Evolutionary conservation across 2,329 filamentous ascomycete genomes (phyloP).

Genomic region (Xylariomycetidae sp.): DNA sequence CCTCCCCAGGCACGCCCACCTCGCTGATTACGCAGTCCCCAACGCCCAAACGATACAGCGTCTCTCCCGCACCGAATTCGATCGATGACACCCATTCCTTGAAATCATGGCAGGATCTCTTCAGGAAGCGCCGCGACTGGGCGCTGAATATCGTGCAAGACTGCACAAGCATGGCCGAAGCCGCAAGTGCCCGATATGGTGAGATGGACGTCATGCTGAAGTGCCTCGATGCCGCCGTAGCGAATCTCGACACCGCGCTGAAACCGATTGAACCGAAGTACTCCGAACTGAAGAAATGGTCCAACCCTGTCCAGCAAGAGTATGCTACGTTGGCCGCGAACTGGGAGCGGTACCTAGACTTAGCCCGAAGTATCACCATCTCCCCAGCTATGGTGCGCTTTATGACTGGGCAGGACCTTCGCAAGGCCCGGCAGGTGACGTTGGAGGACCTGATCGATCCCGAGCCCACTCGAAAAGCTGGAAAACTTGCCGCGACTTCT

Average conservation of each 20-base stretch:
- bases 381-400: slow-evolving; percentile 60
- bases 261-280: slow-evolving; percentile 67
- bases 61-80: slow-evolving; percentile 70
- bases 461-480: slow-evolving; percentile 66
- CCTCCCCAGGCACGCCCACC: slow-evolving; percentile 38
- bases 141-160: slow-evolving; percentile 63
- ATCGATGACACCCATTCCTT: slow-evolving; percentile 75
- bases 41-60: slow-evolving; percentile 47
- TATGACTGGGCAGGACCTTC: slow-evolving; percentile 47
- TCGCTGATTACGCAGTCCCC: slow-evolving; percentile 43
- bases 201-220: slow-evolving; percentile 73
- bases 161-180: slow-evolving; percentile 58
- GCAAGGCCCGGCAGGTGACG: slow-evolving; percentile 46
- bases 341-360: slow-evolving; percentile 63
- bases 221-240: slow-evolving; percentile 76
- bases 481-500: slow-evolving; percentile 53
- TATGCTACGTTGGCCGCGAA: slow-evolving; percentile 56
- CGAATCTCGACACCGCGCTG: slow-evolving; percentile 74
- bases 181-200: slow-evolving; percentile 58
- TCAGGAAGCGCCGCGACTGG: slow-evolving; percentile 76
- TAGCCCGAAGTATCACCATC: slow-evolving; percentile 59
- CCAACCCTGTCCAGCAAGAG: slow-evolving; percentile 59
- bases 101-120: slow-evolving; percentile 82
- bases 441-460: slow-evolving; percentile 72
- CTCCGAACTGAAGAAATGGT: slow-evolving; percentile 64